Evolutionary conservation across 2,329 filamentous ascomycete genomes (phyloP).

Genomic region (Pseudogymnoascus sp.): DNA sequence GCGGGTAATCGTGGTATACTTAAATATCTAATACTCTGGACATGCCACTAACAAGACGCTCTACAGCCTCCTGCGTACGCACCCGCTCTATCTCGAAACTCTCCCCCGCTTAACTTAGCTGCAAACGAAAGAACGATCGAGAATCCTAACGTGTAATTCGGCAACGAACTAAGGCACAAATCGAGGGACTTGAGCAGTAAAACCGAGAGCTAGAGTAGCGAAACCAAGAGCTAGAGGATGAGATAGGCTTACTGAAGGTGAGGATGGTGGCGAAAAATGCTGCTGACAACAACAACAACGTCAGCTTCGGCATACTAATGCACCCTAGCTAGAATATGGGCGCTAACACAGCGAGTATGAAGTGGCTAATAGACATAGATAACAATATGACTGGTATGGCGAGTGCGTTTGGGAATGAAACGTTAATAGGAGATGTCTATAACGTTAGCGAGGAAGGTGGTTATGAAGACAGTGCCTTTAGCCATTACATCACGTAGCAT

Average conservation of each 20-base stretch:
- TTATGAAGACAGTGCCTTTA: background rate
- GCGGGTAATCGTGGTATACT: background rate
- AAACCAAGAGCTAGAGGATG: slow-evolving; percentile 24
- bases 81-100: slow-evolving; percentile 78
- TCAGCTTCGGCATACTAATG: background rate
- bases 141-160: slow-evolving; percentile 85
- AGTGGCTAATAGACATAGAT: background rate
- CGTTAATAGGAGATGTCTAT: background rate
- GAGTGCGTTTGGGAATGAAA: background rate
- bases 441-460: background rate
- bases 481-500: background rate
- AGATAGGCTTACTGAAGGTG: slow-evolving; percentile 13
- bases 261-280: background rate
- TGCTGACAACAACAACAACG: background rate
- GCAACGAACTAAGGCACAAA: slow-evolving; percentile 77
- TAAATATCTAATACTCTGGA: background rate
- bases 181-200: slow-evolving; percentile 36
- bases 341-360: background rate
- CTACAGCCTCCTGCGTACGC: slow-evolving; percentile 32
- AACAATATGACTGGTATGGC: background rate
- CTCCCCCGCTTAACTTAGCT: slow-evolving; percentile 77
- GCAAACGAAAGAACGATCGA: slow-evolving; percentile 85
- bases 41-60: background rate
- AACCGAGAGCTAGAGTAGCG: slow-evolving; percentile 25
- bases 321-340: background rate